phyloP scores from a whole-genome alignment of 2,329 filamentous ascomycete genomes.

The Cercospora sp. region DNA sequence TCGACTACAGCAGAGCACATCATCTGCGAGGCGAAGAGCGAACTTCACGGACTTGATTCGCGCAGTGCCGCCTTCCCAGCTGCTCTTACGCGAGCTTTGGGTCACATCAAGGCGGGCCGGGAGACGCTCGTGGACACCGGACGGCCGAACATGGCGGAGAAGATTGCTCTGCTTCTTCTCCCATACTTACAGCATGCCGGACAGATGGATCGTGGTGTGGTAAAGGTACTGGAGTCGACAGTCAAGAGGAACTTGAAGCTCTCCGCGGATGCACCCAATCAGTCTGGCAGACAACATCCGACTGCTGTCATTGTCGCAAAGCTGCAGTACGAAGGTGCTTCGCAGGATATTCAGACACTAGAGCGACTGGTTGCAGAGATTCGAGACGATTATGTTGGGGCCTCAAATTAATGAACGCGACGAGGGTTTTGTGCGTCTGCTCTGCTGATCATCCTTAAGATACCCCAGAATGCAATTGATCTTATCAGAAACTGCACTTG shows the following conservation, averaged over 20 bases:
- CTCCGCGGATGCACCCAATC: slow-evolving; percentile 3
- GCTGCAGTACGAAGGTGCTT: slow-evolving; percentile 10
- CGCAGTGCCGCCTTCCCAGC: slow-evolving; percentile 70
- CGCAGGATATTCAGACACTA: slow-evolving; percentile 12
- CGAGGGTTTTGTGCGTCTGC: background rate
- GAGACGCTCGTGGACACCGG: slow-evolving; percentile 39
- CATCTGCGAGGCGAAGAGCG: slow-evolving; percentile 68
- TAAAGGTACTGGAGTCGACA: slow-evolving; percentile 51
- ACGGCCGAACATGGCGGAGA: slow-evolving; percentile 45
- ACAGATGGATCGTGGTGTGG: slow-evolving; percentile 53
- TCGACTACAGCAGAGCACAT: slow-evolving; percentile 58
- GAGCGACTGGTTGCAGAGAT: slow-evolving; percentile 9
- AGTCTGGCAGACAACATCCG: slow-evolving; percentile 9
- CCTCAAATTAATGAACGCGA: background rate
- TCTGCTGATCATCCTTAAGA: background rate
- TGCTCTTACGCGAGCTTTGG: slow-evolving; percentile 66
- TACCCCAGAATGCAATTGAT: background rate
- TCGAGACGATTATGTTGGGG: slow-evolving; percentile 12
- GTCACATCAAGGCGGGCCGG: slow-evolving; percentile 58
- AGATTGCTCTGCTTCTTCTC: slow-evolving; percentile 52
- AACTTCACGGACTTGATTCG: slow-evolving; percentile 65
- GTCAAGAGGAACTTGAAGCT: slow-evolving; percentile 36
- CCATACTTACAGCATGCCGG: slow-evolving; percentile 47
- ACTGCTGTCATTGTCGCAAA: slow-evolving; percentile 9
- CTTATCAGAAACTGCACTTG: no score